A percentile compares a stretch with the other conserved stretches of the same genome.
Conservation (phyloP, 2,329 filamentous ascomycete species). For the Aureobasidium namibiae region DNA sequence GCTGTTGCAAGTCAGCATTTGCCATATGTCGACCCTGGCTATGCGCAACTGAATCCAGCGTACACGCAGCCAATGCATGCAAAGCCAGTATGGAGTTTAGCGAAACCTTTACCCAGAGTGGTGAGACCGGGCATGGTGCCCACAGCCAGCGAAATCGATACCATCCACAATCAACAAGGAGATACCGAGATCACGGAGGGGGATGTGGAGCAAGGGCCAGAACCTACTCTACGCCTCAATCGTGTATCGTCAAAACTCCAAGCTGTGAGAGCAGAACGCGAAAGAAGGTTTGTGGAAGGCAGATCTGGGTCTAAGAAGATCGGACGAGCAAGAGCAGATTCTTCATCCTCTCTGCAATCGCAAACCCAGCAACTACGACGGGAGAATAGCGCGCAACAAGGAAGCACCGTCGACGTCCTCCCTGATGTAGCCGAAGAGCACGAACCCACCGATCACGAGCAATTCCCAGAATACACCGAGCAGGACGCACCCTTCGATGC, state of each 20-base stretch:
- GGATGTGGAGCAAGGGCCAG: constrained; percentile 7
- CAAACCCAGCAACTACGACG: background rate
- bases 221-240: background rate
- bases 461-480: background rate
- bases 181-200: background rate
- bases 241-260: constrained; percentile 3
- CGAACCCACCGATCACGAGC: background rate
- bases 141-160: background rate
- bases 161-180: background rate
- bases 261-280: constrained; percentile 1
- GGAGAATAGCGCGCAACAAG: background rate
- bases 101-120: constrained; percentile 2
- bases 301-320: background rate
- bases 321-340: background rate
- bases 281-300: background rate
- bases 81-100: constrained; percentile 5
- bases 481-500: background rate
- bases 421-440: background rate
- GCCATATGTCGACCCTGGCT: constrained; percentile 9
- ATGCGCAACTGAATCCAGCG: constrained; percentile 7
- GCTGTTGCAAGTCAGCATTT: constrained; percentile 4
- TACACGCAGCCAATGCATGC: constrained; percentile 5
- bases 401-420: background rate
- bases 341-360: background rate
- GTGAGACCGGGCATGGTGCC: constrained; percentile 13